Conservation (phyloP, 768 basidiomycete species). For the Agaricus subrufescens region DNA sequence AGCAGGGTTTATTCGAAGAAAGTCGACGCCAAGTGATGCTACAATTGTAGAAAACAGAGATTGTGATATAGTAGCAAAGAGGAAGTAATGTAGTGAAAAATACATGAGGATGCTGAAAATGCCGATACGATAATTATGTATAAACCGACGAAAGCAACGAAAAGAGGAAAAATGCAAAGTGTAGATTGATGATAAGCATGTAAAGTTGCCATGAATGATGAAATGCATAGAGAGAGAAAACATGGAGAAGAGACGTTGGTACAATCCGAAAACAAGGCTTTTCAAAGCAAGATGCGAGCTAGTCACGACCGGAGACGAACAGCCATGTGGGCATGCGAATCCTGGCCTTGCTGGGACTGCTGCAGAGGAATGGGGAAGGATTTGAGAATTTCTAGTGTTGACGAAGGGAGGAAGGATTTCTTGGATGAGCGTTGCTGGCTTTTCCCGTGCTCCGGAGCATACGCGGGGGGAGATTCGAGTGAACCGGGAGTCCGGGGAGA, state of each 20-base stretch:
- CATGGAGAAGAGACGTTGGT: not conserved
- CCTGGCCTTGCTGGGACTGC: conserved; percentile 18
- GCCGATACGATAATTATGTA: conserved; percentile 4
- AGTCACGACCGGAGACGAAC: conserved; percentile 6
- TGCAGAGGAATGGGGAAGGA: conserved; percentile 43
- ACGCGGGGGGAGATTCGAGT: conserved; percentile 17
- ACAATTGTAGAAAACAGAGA: not conserved
- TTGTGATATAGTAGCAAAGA: too few species aligned
- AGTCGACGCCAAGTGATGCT: too few species aligned
- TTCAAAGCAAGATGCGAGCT: too few species aligned
- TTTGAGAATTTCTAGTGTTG: conserved; percentile 39
- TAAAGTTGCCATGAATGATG: not conserved
- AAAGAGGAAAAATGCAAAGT: not conserved
- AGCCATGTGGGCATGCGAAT: conserved; percentile 8
- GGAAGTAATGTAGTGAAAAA: too few species aligned
- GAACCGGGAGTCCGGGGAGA: conserved; percentile 24
- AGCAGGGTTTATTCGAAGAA: too few species aligned
- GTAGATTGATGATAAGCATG: conserved; percentile 6
- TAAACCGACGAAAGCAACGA: conserved; percentile 7
- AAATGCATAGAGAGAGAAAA: conserved; percentile 3
- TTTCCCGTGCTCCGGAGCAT: conserved; percentile 14
- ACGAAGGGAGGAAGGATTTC: conserved; percentile 25
- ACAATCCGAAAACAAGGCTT: not conserved
- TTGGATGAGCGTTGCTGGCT: conserved; percentile 9
- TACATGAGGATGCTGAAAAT: too few species aligned